Base-by-base conservation (phyloP, 2,329 filamentous ascomycete species). In the Hymenotorrendiella dingleyae region DNA sequence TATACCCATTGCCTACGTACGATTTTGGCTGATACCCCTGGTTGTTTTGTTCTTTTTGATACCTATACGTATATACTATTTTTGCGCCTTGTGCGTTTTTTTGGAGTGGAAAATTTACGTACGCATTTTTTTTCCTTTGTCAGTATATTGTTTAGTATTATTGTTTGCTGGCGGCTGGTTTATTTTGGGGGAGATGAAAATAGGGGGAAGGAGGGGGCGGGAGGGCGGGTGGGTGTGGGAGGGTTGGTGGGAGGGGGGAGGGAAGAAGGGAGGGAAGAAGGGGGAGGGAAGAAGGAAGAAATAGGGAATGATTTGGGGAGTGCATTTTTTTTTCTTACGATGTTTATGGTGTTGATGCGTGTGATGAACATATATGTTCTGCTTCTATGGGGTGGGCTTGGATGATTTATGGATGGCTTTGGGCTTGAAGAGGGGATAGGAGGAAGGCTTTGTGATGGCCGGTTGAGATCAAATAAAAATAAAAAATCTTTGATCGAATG, bases 11-110 rank as follows among this genome's bases (percentile, higher is more conserved):
- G n/a, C n/a, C n/a, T n/a, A n/a, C n/a, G n/a, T 39, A 35, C 41
- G 35, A 43, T 43, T 19, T 43, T 38, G 41, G 27, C 41, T 43
- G 34, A 43, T 43, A 43, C 41, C 41, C 41, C 37, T 36, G 17
- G 35, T 29, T 35, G 17, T 36, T 29, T 10, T 19, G n/a, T 9
- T 41, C 30, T 17, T 20, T 20, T 39, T 26, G 8, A 12, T 22
- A 12, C 21, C 30, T 28, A n/a, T 12, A 20, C 17, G 19, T 32
- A 28, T 32, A 7, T 22, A 8, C 12, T 24, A 11, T 14, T 20
- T 32, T 28, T 28, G 27, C 22, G 24, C 22, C n/a, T 33, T 36
- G 16, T 17, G 14, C 19, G 11, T 14, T 14, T 21, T n/a, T 23
- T 34, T 34, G 29, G 16, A 14, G 26, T 24, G 11, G 4, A 34